phyloP scores from a whole-genome alignment of 208 protist species.

The Trypanosoma cruzi region DNA sequence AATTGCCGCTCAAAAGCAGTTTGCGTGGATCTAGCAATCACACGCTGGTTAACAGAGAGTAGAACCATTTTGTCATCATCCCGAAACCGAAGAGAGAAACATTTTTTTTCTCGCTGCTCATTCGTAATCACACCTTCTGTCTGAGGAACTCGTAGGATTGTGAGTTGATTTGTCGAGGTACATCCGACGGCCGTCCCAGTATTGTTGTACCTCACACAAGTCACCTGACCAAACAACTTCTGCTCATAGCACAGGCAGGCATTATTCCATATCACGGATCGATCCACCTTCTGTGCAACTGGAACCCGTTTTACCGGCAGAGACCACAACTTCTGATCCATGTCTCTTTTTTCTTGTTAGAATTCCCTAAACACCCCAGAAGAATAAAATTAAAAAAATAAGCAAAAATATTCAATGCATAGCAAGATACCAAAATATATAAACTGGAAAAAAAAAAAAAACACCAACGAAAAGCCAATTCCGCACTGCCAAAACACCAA shows the following conservation, averaged over 20 bases:
- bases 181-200: conserved; percentile 59
- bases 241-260: conserved; percentile 85
- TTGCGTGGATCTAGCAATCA: conserved; percentile 74
- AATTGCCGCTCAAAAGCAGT: conserved; percentile 87
- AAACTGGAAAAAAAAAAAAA: background rate
- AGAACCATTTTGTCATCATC: conserved; percentile 84
- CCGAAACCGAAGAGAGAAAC: conserved; percentile 75
- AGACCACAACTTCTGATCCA: conserved; percentile 48
- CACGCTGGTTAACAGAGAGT: conserved; percentile 76
- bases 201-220: conserved; percentile 61
- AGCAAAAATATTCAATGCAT: conserved; percentile 5
- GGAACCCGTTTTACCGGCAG: conserved; percentile 73
- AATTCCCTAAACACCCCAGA: background rate
- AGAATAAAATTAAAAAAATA: conserved; percentile 21
- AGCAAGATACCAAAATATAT: conserved; percentile 7
- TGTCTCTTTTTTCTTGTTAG: conserved; percentile 3
- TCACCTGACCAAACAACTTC: conserved; percentile 83
- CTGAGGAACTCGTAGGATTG: conserved; percentile 79
- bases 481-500: no score
- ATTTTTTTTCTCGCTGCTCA: conserved; percentile 76
- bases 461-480: background rate
- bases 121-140: conserved; percentile 77
- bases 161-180: conserved; percentile 79
- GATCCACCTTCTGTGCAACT: conserved; percentile 44
- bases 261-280: conserved; percentile 75